phyloP scores from a whole-genome alignment of 2,329 filamentous ascomycete species.

The Cryphonectria carpinicola region DNA sequence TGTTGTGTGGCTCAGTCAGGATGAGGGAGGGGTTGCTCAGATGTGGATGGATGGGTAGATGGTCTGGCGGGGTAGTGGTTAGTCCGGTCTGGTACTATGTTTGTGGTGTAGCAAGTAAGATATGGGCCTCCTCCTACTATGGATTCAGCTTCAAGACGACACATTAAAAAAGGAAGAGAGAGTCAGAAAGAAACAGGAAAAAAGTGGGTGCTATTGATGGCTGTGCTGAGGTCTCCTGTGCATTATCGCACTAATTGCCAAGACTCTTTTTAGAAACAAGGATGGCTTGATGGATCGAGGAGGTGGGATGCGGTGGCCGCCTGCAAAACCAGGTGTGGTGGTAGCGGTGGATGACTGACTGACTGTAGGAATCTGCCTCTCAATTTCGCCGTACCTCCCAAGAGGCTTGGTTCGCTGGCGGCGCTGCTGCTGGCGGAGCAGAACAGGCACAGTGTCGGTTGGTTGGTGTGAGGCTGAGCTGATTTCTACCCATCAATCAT shows the following conservation, averaged over 20 bases:
- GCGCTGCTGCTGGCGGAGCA: conserved; percentile 8
- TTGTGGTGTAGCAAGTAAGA: neutral
- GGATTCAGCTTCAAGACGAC: neutral
- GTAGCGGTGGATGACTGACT: neutral
- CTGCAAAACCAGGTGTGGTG: neutral
- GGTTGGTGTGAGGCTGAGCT: conserved; percentile 17
- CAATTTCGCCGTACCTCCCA: neutral
- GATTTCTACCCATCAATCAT: neutral
- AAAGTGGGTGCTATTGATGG: neutral
- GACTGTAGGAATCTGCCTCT: conserved; percentile 10
- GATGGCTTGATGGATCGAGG: neutral
- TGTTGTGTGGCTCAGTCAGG: neutral
- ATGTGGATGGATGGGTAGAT: neutral
- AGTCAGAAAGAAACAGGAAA: too few relatives aligned
- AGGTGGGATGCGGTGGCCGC: conserved; percentile 1
- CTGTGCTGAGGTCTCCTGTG: neutral
- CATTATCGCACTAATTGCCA: neutral
- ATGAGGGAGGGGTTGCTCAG: neutral
- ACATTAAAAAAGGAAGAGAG: neutral
- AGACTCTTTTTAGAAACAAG: neutral
- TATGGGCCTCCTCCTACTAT: neutral
- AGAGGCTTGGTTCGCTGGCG: neutral
- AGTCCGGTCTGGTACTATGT: neutral
- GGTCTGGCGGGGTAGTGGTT: neutral
- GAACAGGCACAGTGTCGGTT: neutral